phyloP scores from a whole-genome alignment of 805 yeast species.

The Wickerhamiella bombiphila region DNA sequence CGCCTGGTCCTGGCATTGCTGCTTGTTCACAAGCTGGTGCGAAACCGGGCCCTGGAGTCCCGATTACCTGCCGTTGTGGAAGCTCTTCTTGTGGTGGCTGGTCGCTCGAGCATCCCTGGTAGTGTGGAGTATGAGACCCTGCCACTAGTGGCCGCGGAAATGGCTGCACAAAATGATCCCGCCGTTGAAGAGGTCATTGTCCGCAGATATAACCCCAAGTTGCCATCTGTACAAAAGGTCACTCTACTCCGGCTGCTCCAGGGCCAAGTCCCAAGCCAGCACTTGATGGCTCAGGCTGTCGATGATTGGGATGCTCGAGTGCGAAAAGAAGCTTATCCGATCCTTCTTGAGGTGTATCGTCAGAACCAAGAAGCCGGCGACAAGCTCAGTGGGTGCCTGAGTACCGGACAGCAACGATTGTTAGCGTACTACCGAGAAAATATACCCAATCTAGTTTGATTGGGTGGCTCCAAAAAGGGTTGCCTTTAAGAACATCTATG shows the following conservation, averaged over 20 bases:
- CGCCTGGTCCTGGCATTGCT: background rate
- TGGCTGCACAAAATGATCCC: background rate
- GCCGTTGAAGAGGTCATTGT: background rate
- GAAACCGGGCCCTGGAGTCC: background rate
- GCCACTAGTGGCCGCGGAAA: background rate
- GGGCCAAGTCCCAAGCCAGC: background rate
- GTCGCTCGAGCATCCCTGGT: background rate
- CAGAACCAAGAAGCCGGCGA: slow-evolving; percentile 8
- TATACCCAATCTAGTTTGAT: background rate
- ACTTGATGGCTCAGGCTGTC: background rate
- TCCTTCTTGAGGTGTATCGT: slow-evolving; percentile 12
- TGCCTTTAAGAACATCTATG: no score
- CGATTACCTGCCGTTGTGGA: background rate
- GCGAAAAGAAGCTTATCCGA: slow-evolving; percentile 21
- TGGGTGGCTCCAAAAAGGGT: no score
- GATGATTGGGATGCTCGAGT: slow-evolving; percentile 16
- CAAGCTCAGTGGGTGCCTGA: slow-evolving; percentile 11
- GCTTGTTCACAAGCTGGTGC: background rate
- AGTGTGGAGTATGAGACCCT: background rate
- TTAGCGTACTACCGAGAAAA: slow-evolving; percentile 16
- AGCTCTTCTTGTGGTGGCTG: background rate
- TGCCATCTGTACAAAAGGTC: background rate
- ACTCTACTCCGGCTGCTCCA: background rate
- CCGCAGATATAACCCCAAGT: background rate
- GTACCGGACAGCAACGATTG: slow-evolving; percentile 20